These are phyloP conservation scores for Agrocybe pediades DNA, from an alignment of 768 basidiomycete genomes.

Conservation along the genomic window DNA sequence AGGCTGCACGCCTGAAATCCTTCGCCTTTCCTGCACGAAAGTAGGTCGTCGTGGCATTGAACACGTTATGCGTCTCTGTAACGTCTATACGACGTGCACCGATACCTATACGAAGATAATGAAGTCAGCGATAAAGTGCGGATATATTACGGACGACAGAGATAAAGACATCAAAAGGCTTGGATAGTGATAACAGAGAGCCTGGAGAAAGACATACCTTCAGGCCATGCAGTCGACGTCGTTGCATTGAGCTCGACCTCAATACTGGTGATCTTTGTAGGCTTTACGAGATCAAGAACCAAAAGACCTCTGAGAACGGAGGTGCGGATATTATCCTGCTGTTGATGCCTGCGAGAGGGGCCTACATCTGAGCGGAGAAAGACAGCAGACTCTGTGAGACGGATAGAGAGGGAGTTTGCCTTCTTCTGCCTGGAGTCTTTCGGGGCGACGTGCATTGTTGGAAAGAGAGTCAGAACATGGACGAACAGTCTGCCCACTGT, in stretches of 20 bases:
- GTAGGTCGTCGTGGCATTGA: slow-evolving; percentile 69
- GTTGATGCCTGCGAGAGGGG: slow-evolving; percentile 26
- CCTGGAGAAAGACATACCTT: slow-evolving; percentile 81
- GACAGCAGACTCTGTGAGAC: slow-evolving; percentile 74
- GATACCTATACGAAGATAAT: slow-evolving; percentile 40
- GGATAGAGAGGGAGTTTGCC: slow-evolving; percentile 53
- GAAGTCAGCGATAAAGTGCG: background rate
- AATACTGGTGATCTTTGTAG: slow-evolving; percentile 85
- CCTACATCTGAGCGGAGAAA: slow-evolving; percentile 57
- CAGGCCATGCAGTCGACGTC: slow-evolving; percentile 76
- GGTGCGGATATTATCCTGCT: slow-evolving; percentile 30
- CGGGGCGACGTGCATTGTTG: background rate
- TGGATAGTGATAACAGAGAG: slow-evolving; percentile 3
- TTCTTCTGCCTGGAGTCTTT: slow-evolving; percentile 14
- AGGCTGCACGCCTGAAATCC: slow-evolving; percentile 32
- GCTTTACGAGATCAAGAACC: slow-evolving; percentile 60
- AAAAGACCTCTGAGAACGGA: slow-evolving; percentile 69
- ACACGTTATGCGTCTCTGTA: slow-evolving; percentile 75
- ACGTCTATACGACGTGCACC: slow-evolving; percentile 77
- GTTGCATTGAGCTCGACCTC: slow-evolving; percentile 78
- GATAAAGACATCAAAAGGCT: background rate
- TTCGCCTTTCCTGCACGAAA: slow-evolving; percentile 59
- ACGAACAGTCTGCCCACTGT: background rate
- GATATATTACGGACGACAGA: background rate
- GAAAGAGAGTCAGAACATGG: background rate